Base-by-base conservation (phyloP, 2,329 filamentous ascomycete genomes). In the Botryotinia convoluta region DNA sequence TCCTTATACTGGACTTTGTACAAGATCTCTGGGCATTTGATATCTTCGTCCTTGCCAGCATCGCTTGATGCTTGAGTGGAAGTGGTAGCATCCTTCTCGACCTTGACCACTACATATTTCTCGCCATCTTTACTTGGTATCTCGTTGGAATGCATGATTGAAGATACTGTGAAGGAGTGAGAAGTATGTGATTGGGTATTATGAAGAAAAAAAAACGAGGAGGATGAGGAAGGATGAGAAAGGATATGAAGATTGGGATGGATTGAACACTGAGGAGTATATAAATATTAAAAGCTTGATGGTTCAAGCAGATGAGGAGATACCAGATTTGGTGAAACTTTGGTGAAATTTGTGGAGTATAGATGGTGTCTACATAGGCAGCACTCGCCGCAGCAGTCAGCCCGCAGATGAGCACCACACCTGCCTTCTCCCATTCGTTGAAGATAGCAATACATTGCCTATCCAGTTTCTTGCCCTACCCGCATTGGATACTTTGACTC, bases 1-100 rank as follows among this genome's bases (percentile, higher is more conserved):
- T 76, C 75, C 54, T 77, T 77, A 59, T 77, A 77, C 44, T 77
- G 75, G 45, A 77, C 76, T 51, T 77, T 76, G 60, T 77, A 77
- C 7, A 77, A 39, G 39, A 77, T 77, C 39, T 76, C 73, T 16
- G 76, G 76, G 39, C 76, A 77, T 65, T 77, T 62, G 3, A 51
- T 59, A 65, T 71, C 74, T 35, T 74, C 72, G 37, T 69, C 74
- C 26, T 73, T 70, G 5, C 54, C 73, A 20, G 72, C 65, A 67
- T 76, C 71, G 67, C 71, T 75, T 48, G 75, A 69, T 42, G 62
- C 57, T 29, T 67, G 61, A 3, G 65, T 32, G 10, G 73, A 60
- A 39, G 69, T 76, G 16, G 54, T 48, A 32, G 64, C 64, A 32
- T 74, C 65, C 29, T 74, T 68, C 29, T 71, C 73, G 44, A 71